Percentiles rank a stretch among this genome's conserved stretches.
phyloP scores from a whole-genome alignment of 2,329 filamentous ascomycete species.

The Pseudodiploospora longispora region DNA sequence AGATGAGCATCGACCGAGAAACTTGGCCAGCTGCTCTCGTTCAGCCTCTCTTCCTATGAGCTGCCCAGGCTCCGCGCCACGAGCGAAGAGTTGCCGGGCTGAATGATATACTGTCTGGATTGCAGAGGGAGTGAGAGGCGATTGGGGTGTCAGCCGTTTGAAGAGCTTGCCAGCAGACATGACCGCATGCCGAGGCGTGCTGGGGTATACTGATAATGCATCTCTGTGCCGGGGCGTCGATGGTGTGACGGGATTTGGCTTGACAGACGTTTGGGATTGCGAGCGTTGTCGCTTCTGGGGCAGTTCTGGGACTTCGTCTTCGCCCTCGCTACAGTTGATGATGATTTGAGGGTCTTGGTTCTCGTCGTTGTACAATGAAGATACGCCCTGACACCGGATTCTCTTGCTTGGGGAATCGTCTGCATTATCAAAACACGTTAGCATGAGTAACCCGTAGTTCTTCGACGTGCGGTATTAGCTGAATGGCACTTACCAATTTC shows the following conservation, averaged over 20 bases:
- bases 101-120: slow-evolving; percentile 75
- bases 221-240: slow-evolving; percentile 73
- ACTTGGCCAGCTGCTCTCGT: slow-evolving; percentile 55
- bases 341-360: slow-evolving; percentile 44
- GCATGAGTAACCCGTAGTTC: too few species aligned
- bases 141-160: slow-evolving; percentile 71
- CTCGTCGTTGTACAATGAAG: slow-evolving; percentile 52
- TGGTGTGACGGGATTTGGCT: slow-evolving; percentile 54
- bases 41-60: slow-evolving; percentile 71
- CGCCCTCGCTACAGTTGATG: slow-evolving; percentile 33
- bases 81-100: slow-evolving; percentile 79
- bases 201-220: slow-evolving; percentile 61
- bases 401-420: slow-evolving; percentile 35
- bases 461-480: not conserved
- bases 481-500: slow-evolving; percentile 20
- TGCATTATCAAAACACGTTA: not conserved
- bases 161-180: slow-evolving; percentile 66
- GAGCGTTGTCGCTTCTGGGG: slow-evolving; percentile 17
- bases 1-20: slow-evolving; percentile 57
- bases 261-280: slow-evolving; percentile 22
- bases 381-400: slow-evolving; percentile 34
- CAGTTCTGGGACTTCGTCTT: slow-evolving; percentile 29
- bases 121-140: slow-evolving; percentile 60
- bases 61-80: slow-evolving; percentile 65
- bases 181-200: slow-evolving; percentile 78